Evolutionary conservation across 2,329 filamentous ascomycete genomes (phyloP).

Genomic region (Plenodomus biglobosus): DNA sequence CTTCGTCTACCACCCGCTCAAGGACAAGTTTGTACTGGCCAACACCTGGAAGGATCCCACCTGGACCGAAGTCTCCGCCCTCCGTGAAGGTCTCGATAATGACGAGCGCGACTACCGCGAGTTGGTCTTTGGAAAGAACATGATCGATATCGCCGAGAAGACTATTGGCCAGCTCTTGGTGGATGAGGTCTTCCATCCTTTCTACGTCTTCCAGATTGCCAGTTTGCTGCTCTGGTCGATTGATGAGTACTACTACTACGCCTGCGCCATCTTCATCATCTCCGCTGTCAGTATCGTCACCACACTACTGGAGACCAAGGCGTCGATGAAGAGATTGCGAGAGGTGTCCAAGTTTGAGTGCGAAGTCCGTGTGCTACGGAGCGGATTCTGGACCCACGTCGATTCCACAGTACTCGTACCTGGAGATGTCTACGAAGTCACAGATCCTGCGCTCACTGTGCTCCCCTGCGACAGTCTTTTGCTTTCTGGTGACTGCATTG

Average conservation of each 20-base stretch:
- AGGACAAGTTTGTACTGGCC: slow-evolving; percentile 83
- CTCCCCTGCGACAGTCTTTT: slow-evolving; percentile 92
- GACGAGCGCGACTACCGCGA: slow-evolving; percentile 85
- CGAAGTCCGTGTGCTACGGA: slow-evolving; percentile 87
- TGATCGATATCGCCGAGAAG: slow-evolving; percentile 93
- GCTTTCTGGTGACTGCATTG: slow-evolving; percentile 91
- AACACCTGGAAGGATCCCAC: slow-evolving; percentile 92
- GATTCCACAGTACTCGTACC: slow-evolving; percentile 87
- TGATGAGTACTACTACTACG: slow-evolving; percentile 98
- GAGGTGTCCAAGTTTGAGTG: slow-evolving; percentile 96
- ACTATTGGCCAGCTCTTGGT: slow-evolving; percentile 77
- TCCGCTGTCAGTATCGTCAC: slow-evolving; percentile 89
- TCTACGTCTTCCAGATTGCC: slow-evolving; percentile 97
- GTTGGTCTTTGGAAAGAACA: slow-evolving; percentile 82
- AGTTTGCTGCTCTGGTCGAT: slow-evolving; percentile 93
- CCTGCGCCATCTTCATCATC: slow-evolving; percentile 90
- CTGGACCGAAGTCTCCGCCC: slow-evolving; percentile 76
- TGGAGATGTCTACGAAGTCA: slow-evolving; percentile 95
- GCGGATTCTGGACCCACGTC: slow-evolving; percentile 92
- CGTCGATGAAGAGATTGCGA: slow-evolving; percentile 86
- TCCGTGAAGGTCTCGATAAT: slow-evolving; percentile 79
- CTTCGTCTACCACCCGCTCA: slow-evolving; percentile 84
- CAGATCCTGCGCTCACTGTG: slow-evolving; percentile 83
- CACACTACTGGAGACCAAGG: slow-evolving; percentile 85
- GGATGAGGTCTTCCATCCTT: slow-evolving; percentile 96